Base-by-base conservation (phyloP, 495 filamentous ascomycete genomes). In the Tuber borchii region DNA sequence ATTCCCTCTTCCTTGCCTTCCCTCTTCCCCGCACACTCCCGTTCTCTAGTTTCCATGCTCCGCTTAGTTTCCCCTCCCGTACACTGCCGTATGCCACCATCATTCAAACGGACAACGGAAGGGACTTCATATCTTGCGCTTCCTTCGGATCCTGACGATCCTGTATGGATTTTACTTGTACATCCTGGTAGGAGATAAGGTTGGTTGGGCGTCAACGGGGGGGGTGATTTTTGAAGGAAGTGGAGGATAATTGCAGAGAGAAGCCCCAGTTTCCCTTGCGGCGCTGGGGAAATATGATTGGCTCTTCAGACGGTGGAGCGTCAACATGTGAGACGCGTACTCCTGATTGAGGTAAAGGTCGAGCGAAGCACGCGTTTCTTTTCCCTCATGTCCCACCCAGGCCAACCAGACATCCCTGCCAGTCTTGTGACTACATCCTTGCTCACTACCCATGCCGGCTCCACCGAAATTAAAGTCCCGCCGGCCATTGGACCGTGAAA, bases 381-480 rank as follows among this genome's bases (percentile, higher is more conserved):
- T 78, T 78, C 73, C 46, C 71, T 78, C 74, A 78, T 76, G 73
- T 72, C 72, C 77, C 76, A 71, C 44, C 77, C 70, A 71, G 70
- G 31, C 78, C 78, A 79, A 75, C 78, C 76, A 75, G 56, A 73
- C 1, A 79, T 71, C 76, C 78, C 43, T 79, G 78, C 76, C 68
- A 79, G 76, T 73, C 76, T 79, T 75, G 73, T 79, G 78, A 79
- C 77, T 77, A 31, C 20, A 79, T 79, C 76, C 78, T 70, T 79
- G 78, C 78, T 78, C 78, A 76, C 39, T 79, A 73, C 70, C 56
- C 76, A 79, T 79, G 78, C 78, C 78, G 78, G 78, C 78, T 79
- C 78, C 78, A 77, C 76, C 78, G 78, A 79, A 77, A 79, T 79
- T 79, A 79, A 79, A 51, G 70, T 79, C 73, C 72, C 69, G 51